Base-by-base conservation (phyloP, 2,329 filamentous ascomycete genomes). In the Ophiobolus disseminans region DNA sequence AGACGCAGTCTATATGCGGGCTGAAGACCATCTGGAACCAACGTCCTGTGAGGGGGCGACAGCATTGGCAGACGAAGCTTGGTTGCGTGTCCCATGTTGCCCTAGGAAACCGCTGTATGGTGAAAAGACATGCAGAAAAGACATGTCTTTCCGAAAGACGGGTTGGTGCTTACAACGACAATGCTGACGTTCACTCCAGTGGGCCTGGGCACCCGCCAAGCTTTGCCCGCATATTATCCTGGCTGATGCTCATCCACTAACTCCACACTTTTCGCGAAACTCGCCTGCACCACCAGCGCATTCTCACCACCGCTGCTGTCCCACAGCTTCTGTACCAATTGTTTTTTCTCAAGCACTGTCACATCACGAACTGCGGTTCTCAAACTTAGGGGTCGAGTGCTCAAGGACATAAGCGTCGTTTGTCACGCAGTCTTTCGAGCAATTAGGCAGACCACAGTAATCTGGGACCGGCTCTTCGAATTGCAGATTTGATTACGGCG, bases 221-320 rank as follows among this genome's bases (percentile, higher is more conserved):
- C 63, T 63, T 60, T 46, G 47, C 55, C 45, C 56, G 62, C 58
- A 66, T 53, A 61, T 62, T 43, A 41, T 50, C 31, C 44, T 31
- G 25, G 49, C 9, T 38, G 23, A 39, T 28, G 47, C 41, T 46
- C 46, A 45, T 50, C 57, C 55, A 60, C 32, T 48, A 37, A 55
- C 53, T 62, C 52, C 53, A 54, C 52, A 54, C 52, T 22, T 39
- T 54, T 40, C 44, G 45, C 23, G 46, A 48, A 53, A 51, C 43
- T 36, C 36, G 37, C 53, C 57, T 63, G 59, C 60, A 60, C 51
- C 40, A 58, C 56, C 58, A 60, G 43, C 57, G 53, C 55, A 54
- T 49, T 44, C 55, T 50, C 57, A 63, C 60, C 52, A 53, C 44
- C 50, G 37, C 46, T 55, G 53, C 47, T 53, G 49, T 59, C 44